A percentile compares a stretch with the other conserved stretches of the same genome.
Conservation (phyloP, 2,329 filamentous ascomycete genomes). For the Gliomastix tumulicola region DNA sequence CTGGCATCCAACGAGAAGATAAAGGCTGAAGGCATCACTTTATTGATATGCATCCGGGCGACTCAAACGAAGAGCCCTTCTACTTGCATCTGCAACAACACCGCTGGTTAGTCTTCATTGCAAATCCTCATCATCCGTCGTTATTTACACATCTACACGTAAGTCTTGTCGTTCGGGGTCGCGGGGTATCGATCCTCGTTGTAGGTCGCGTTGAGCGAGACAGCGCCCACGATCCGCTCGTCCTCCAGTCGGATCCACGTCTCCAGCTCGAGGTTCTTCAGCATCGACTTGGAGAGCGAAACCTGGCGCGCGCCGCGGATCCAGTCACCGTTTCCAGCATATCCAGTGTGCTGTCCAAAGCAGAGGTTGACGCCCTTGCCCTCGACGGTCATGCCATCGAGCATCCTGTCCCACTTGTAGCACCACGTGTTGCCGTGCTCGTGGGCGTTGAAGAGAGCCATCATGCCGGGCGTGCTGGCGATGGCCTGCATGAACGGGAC, state of each 20-base stretch:
- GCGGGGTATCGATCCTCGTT: slow-evolving; percentile 46
- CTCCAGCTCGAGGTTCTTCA: slow-evolving; percentile 35
- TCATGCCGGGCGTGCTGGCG: slow-evolving; percentile 43
- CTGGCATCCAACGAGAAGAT: no score
- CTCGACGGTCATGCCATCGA: slow-evolving; percentile 20
- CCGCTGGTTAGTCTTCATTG: no score
- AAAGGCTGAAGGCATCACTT: no score
- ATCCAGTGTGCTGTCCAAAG: slow-evolving; percentile 62
- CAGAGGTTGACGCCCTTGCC: slow-evolving; percentile 40
- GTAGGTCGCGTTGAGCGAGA: slow-evolving; percentile 53
- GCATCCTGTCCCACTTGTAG: slow-evolving; percentile 35
- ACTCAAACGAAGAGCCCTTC: no score
- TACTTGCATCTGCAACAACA: no score
- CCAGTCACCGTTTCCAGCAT: slow-evolving; percentile 63
- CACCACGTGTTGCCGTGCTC: slow-evolving; percentile 60
- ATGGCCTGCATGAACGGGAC: slow-evolving; percentile 57
- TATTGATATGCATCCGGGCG: no score
- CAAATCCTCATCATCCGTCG: no score
- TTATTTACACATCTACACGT: slow-evolving; percentile 10
- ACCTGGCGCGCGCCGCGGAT: slow-evolving; percentile 54
- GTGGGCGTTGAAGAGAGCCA: slow-evolving; percentile 57
- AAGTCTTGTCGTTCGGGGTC: slow-evolving; percentile 28
- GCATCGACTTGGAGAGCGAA: slow-evolving; percentile 31
- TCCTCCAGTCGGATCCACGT: slow-evolving; percentile 58
- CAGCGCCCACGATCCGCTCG: slow-evolving; percentile 39